Percentiles rank a stretch among this genome's conserved stretches.
Conservation (phyloP, 495 filamentous ascomycete species). For the Podospora comata region DNA sequence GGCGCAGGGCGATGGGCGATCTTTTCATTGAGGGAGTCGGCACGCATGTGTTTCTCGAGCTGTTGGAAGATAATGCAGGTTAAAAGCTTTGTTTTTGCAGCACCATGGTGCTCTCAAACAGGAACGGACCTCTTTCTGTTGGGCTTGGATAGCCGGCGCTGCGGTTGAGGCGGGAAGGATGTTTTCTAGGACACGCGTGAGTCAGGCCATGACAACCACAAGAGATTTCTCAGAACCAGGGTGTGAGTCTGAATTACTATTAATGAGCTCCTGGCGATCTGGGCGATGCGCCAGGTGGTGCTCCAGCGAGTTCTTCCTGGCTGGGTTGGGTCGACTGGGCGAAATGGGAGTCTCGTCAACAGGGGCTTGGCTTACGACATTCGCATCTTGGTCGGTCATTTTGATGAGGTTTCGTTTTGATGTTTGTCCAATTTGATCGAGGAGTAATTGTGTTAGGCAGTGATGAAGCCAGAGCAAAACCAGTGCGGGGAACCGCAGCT, state of each 20-base stretch:
- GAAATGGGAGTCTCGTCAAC: conserved; percentile 61
- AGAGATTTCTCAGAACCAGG: background rate
- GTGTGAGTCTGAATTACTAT: conserved; percentile 53
- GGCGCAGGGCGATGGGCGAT: conserved; percentile 70
- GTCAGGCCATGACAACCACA: conserved; percentile 14
- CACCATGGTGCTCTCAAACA: background rate
- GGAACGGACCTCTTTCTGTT: conserved; percentile 61
- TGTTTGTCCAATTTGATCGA: background rate
- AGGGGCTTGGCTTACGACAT: conserved; percentile 11
- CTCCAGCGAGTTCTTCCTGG: conserved; percentile 84
- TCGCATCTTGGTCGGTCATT: conserved; percentile 43
- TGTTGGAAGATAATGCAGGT: conserved; percentile 17
- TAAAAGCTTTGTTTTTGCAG: background rate
- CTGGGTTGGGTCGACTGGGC: conserved; percentile 49
- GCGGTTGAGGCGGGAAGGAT: conserved; percentile 76
- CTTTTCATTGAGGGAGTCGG: conserved; percentile 78
- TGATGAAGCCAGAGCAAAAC: background rate
- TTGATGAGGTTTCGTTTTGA: conserved; percentile 14
- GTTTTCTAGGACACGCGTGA: conserved; percentile 50
- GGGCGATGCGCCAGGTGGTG: conserved; percentile 78
- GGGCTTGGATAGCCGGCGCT: conserved; percentile 69
- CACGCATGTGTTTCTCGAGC: conserved; percentile 80
- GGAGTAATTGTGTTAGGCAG: background rate
- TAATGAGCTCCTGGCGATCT: conserved; percentile 77
- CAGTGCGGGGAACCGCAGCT: background rate